These are phyloP conservation scores for Beta vulgaris DNA, from an alignment of 148 eudicot genomes.

Conservation along the genomic window DNA sequence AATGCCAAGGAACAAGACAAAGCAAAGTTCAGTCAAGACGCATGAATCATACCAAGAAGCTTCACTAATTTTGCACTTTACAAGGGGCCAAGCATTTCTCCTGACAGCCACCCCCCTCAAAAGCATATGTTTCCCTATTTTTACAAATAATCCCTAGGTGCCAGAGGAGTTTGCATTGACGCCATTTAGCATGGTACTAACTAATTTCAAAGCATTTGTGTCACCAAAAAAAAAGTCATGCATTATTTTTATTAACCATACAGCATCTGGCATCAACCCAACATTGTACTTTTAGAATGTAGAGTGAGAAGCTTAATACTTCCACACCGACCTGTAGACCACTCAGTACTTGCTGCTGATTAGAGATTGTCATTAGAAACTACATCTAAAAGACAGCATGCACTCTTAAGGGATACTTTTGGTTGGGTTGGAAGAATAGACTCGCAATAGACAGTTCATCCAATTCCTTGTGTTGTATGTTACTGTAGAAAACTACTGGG, in stretches of 20 bases:
- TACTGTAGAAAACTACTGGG: background rate
- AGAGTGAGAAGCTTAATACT: background rate
- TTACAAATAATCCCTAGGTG: background rate
- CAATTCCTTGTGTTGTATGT: background rate
- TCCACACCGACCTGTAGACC: background rate
- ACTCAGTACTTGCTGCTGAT: background rate
- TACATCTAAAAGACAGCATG: background rate
- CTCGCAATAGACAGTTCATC: background rate
- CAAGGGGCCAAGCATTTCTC: background rate
- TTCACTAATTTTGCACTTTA: background rate
- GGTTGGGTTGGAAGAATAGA: background rate
- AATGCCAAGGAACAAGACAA: constrained; percentile 4
- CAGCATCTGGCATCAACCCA: too few species aligned
- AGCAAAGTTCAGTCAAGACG: background rate
- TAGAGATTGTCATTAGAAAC: background rate
- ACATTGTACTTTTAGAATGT: too few species aligned
- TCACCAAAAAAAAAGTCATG: background rate
- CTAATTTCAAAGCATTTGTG: background rate
- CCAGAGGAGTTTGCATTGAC: background rate
- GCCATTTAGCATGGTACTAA: background rate
- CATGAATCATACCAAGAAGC: background rate
- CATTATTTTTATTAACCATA: too few species aligned
- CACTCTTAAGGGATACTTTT: background rate
- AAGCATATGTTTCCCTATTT: background rate
- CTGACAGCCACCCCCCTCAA: background rate